These are phyloP conservation scores for Cenchrus fungigraminus DNA, from an alignment of 176 grass and related monocot species.

Conservation along the genomic window DNA sequence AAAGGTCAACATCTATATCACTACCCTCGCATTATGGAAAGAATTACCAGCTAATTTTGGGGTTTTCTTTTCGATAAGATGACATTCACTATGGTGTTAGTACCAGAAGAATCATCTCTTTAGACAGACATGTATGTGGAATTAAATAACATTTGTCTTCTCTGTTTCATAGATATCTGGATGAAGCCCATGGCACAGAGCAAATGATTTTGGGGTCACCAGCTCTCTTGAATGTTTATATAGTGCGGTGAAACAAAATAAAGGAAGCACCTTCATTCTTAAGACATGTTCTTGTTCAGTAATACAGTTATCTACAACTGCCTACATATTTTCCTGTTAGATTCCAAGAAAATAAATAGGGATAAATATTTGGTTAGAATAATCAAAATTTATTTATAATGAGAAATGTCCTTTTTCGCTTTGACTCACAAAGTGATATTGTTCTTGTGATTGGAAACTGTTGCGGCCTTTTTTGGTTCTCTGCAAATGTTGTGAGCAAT, in stretches of 20 bases:
- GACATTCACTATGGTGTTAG: not conserved
- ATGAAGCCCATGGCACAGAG: not conserved
- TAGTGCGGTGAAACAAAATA: not conserved
- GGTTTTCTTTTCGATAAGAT: not conserved
- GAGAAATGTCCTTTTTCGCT: not conserved
- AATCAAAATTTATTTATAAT: constrained; percentile 18
- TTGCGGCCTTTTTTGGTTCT: not conserved
- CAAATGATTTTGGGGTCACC: not conserved
- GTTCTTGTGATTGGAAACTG: constrained; percentile 25
- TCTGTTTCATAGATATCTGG: not conserved
- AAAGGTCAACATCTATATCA: not conserved
- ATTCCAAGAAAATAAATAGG: not conserved
- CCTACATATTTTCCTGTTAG: not conserved
- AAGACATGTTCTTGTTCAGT: not conserved
- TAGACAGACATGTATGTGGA: not conserved
- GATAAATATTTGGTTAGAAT: constrained; percentile 18
- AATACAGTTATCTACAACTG: not conserved
- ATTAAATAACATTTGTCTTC: not conserved
- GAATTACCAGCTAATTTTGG: not conserved
- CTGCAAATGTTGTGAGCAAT: not conserved
- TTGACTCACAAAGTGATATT: constrained; percentile 14
- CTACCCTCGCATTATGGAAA: not conserved
- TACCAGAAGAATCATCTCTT: not conserved
- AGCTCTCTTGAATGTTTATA: not conserved
- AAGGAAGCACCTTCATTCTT: not conserved